Percentiles rank a stretch among this genome's conserved stretches.
Conservation (phyloP, 1,139 yeast species). For the Yamadazyma songkhlaensis region DNA sequence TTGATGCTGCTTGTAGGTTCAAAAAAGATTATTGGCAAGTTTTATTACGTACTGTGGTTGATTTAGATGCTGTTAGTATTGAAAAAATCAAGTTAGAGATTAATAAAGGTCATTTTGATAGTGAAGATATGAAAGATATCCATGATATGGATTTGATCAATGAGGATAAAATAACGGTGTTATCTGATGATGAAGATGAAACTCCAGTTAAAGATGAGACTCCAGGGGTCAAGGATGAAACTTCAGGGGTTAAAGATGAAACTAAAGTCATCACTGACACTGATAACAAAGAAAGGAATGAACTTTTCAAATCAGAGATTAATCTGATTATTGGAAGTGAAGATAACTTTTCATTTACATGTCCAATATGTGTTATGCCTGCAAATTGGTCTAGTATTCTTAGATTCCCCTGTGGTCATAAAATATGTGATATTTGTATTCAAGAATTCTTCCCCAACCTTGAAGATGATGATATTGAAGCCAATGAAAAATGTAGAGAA, state of each 20-base stretch:
- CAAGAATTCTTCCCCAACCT: constrained; percentile 47
- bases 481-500: constrained; percentile 51
- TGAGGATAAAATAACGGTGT: not conserved
- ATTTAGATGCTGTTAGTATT: constrained; percentile 2
- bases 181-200: not conserved
- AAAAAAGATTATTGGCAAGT: constrained; percentile 20
- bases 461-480: constrained; percentile 24
- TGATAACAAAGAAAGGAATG: not conserved
- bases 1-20: constrained; percentile 2
- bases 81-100: constrained; percentile 3
- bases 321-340: constrained; percentile 4
- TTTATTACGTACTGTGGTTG: constrained; percentile 13
- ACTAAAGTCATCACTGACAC: too few relatives aligned
- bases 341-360: constrained; percentile 34
- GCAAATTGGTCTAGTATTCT: constrained; percentile 29
- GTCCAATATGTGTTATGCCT: constrained; percentile 69
- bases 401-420: constrained; percentile 64
- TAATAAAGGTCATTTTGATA: not conserved
- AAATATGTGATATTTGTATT: constrained; percentile 62
- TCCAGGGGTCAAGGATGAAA: not conserved
- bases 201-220: not conserved
- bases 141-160: constrained; percentile 3
- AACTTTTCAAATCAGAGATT: not conserved
- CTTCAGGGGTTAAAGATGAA: not conserved
- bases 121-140: not conserved